phyloP scores from a whole-genome alignment of 1,284 basidiomycete genomes.

The Papiliotrema nemorosa region DNA sequence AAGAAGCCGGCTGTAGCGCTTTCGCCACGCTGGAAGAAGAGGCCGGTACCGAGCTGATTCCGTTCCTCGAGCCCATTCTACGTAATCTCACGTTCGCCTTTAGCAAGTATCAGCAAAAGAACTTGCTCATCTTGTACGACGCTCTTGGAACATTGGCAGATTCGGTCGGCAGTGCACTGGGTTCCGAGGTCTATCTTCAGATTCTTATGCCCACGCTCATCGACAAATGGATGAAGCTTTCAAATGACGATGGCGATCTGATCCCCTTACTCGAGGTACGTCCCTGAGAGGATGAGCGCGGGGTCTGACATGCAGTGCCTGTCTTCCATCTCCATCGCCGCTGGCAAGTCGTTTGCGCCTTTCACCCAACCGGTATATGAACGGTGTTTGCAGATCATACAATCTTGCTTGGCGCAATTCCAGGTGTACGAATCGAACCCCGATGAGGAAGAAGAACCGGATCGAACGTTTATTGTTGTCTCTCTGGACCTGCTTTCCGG shows the following conservation, averaged over 20 bases:
- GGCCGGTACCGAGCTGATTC: slow-evolving; percentile 81
- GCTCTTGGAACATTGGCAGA: slow-evolving; percentile 97
- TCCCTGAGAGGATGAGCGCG: slow-evolving; percentile 9
- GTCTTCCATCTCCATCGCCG: slow-evolving; percentile 94
- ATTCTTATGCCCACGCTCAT: slow-evolving; percentile 96
- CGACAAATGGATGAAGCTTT: slow-evolving; percentile 80
- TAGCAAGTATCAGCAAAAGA: slow-evolving; percentile 98
- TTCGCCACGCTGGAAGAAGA: slow-evolving; percentile 99
- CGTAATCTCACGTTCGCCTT: slow-evolving; percentile 94
- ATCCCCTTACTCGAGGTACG: slow-evolving; percentile 88
- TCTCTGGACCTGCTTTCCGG: slow-evolving; percentile 94
- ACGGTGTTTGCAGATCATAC: slow-evolving; percentile 83
- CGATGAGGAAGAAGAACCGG: slow-evolving; percentile 78
- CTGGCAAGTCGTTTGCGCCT: slow-evolving; percentile 83
- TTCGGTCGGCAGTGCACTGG: slow-evolving; percentile 83
- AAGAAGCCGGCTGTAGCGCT: slow-evolving; percentile 97
- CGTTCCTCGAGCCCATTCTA: slow-evolving; percentile 91
- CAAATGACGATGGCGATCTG: slow-evolving; percentile 87
- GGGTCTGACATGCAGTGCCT: slow-evolving; percentile 64
- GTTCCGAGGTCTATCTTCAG: slow-evolving; percentile 81
- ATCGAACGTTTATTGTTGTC: slow-evolving; percentile 94
- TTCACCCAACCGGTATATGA: slow-evolving; percentile 92
- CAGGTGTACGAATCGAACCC: slow-evolving; percentile 61
- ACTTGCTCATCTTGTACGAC: slow-evolving; percentile 96
- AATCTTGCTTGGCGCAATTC: slow-evolving; percentile 74